Evolutionary conservation across 1,284 basidiomycete genomes (phyloP).

Genomic region (Cryptococcus sp.): DNA sequence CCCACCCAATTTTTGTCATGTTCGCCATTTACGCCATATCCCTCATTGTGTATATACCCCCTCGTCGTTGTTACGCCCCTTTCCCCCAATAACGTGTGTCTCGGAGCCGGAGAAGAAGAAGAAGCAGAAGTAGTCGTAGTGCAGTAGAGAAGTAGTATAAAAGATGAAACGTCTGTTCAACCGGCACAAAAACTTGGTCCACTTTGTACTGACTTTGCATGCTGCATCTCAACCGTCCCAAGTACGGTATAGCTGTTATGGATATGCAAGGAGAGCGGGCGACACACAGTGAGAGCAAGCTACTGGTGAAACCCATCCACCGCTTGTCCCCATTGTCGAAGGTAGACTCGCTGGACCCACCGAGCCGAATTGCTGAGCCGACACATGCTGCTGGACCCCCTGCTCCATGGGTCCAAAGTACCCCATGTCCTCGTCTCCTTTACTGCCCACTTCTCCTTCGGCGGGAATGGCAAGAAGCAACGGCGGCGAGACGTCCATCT

Average conservation of each 20-base stretch:
- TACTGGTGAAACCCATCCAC: no score
- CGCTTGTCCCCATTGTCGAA: no score
- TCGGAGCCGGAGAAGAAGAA: constrained; percentile 1
- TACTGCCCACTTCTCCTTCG: no score
- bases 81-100: not conserved
- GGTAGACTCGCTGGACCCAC: no score
- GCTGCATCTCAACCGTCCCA: not conserved
- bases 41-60: constrained; percentile 4
- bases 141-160: constrained; percentile 8
- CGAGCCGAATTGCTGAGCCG: no score
- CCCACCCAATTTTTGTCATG: constrained; percentile 5
- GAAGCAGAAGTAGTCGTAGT: constrained; percentile 13
- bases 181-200: constrained; percentile 28
- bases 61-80: not conserved
- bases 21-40: not conserved
- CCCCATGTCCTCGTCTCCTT: no score
- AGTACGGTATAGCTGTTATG: not conserved
- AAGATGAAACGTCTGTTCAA: constrained; percentile 47
- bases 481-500: not conserved
- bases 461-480: no score
- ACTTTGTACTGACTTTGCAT: not conserved
- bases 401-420: no score
- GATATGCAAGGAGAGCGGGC: no score
- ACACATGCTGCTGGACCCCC: no score
- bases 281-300: no score